These are phyloP conservation scores for Pythium diclinum DNA, from an alignment of 352 stramenopile species.

Conservation along the genomic window DNA sequence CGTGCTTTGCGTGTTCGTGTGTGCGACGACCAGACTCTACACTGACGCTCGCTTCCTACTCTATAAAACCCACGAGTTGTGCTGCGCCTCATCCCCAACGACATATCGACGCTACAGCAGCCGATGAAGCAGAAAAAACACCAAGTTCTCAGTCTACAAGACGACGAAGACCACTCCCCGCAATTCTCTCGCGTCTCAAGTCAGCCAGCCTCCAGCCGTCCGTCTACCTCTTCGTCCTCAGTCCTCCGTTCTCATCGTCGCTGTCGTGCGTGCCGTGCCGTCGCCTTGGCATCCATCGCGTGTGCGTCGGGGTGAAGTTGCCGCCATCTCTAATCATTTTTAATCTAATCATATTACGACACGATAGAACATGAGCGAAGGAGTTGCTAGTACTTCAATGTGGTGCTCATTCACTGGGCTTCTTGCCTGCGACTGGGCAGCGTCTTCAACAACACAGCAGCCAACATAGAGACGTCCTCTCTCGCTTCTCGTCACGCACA, in stretches of 20 bases:
- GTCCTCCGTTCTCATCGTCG: not conserved
- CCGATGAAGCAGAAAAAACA: not conserved
- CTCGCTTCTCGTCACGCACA: too few species aligned
- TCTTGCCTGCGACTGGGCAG: not conserved
- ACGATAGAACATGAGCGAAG: not conserved
- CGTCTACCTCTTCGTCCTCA: not conserved
- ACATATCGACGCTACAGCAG: not conserved
- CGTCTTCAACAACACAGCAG: not conserved
- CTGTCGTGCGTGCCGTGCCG: not conserved
- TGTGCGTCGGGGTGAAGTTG: not conserved
- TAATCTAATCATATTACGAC: conserved; percentile 1
- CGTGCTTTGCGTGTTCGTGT: not conserved
- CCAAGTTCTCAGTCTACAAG: not conserved
- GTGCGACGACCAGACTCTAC: not conserved
- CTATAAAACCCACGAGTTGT: not conserved
- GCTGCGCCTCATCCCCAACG: not conserved
- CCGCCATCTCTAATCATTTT: not conserved
- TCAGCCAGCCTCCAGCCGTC: not conserved
- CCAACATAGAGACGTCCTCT: not conserved
- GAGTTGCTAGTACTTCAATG: not conserved
- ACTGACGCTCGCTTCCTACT: not conserved
- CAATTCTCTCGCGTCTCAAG: not conserved
- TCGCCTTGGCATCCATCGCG: not conserved
- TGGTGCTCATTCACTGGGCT: not conserved
- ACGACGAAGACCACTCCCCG: not conserved